Conservation (phyloP, 371 early-diverging fungal genomes). For the Haplosporangium sp. region DNA sequence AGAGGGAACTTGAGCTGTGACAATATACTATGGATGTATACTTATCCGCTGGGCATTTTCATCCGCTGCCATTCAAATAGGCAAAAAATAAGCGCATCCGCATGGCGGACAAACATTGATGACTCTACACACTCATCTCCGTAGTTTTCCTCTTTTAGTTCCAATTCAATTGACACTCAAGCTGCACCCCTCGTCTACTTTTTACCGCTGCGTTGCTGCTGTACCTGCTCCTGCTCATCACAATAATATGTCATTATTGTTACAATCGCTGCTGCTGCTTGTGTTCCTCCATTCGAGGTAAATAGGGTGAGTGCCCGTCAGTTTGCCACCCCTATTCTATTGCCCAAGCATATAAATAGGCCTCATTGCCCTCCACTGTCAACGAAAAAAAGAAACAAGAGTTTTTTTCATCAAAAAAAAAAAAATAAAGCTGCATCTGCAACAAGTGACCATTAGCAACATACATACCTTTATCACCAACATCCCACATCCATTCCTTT, state of each 20-base stretch:
- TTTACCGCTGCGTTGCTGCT: background rate
- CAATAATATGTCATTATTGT: no score
- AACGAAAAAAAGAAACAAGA: background rate
- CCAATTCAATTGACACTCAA: background rate
- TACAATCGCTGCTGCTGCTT: no score
- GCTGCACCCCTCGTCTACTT: background rate
- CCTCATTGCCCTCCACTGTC: background rate
- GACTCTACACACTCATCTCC: background rate
- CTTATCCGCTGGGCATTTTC: no score
- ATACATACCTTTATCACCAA: background rate
- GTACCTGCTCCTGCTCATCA: no score
- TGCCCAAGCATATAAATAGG: background rate
- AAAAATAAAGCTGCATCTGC: background rate
- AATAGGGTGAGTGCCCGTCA: no score
- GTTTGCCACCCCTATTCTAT: background rate
- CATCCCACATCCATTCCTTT: background rate
- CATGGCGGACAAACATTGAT: slow-evolving; percentile 7
- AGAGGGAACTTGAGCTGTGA: no score
- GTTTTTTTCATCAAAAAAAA: background rate
- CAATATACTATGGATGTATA: no score
- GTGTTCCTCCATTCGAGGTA: no score
- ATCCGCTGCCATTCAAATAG: background rate
- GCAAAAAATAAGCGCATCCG: background rate
- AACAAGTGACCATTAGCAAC: background rate
- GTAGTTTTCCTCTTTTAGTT: background rate